These are phyloP conservation scores for Rhododendron henanense DNA, from an alignment of 148 eudicot genomes.

Conservation along the genomic window DNA sequence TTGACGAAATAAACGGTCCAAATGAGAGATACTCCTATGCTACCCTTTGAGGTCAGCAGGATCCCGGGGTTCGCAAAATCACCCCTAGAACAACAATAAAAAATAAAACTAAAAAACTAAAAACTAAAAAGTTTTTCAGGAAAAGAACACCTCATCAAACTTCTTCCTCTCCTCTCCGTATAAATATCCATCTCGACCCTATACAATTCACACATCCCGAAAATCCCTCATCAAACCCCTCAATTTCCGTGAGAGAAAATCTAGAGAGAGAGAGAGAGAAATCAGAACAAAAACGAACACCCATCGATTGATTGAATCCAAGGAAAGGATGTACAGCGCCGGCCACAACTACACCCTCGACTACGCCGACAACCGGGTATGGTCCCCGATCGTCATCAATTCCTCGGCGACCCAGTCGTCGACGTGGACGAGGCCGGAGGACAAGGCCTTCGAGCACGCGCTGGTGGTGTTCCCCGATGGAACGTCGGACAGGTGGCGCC, in stretches of 20 bases:
- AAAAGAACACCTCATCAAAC: not conserved
- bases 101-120: too few relatives aligned
- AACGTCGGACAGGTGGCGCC: constrained; percentile 33
- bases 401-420: not conserved
- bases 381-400: not conserved
- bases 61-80: too few relatives aligned
- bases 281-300: not conserved
- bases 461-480: constrained; percentile 36
- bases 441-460: constrained; percentile 48
- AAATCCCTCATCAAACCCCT: not conserved
- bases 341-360: not conserved
- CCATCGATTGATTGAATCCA: not conserved
- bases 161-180: not conserved
- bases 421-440: constrained; percentile 37
- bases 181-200: not conserved
- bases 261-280: not conserved
- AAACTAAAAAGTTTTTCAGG: too few relatives aligned
- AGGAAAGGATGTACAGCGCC: not conserved
- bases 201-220: not conserved
- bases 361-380: not conserved
- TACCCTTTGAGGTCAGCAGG: too few relatives aligned
- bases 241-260: not conserved
- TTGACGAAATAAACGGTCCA: too few relatives aligned
- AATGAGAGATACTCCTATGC: too few relatives aligned
- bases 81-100: too few relatives aligned